Evolutionary conservation across 768 basidiomycete species (phyloP), one percentile per base, ranked within the genome.

Genomic region (Strobilomyces confusus): DNA sequence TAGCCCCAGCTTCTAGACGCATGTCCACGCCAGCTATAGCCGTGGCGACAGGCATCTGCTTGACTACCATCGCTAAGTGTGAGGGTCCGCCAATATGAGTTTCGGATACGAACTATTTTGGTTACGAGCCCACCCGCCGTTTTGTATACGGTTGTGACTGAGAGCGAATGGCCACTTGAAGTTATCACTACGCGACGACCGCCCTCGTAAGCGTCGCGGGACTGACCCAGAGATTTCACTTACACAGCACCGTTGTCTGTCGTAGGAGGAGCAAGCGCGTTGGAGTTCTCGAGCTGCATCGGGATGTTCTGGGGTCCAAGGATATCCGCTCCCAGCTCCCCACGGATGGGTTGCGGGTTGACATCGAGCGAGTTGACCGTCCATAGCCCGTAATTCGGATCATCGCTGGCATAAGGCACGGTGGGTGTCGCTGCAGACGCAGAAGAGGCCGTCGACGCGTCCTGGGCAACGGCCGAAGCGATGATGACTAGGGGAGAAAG

Each of bases 61-160:
- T 52, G 5, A 75, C 78, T 78, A 45, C 6, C 12, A 42, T 22
- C 0, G 20, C n/a, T 58, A 6, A 52, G 36, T 7, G 48, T 9
- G 25, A 11, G 6, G 25, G 29, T 30, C 14, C n/a, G 2, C 17
- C 17, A 7, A 20, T 22, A 51, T 15, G 19, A 4, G 5, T 9
- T 0, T 11, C 17, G n/a, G 9, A 12, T 6, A 63, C 75, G 19
- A 48, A 79, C 84, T 55, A 56, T 82, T 86, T 63, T 84, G 78
- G 61, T 83, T 75, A 43, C 83, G 75, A 26, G 84, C 79, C 83
- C 84, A 86, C 2, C 85, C 85, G n/a, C 83, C 85, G 5, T 74
- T 72, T 48, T 78, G 76, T 8, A 86, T 58, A 32, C 81, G 79
- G 60, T 75, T 84, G 60, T 82, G 82, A 55, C 83, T 84, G 20